Evolutionary conservation across 2,329 filamentous ascomycete species (phyloP).

Genomic region (Fusarium paranaense): DNA sequence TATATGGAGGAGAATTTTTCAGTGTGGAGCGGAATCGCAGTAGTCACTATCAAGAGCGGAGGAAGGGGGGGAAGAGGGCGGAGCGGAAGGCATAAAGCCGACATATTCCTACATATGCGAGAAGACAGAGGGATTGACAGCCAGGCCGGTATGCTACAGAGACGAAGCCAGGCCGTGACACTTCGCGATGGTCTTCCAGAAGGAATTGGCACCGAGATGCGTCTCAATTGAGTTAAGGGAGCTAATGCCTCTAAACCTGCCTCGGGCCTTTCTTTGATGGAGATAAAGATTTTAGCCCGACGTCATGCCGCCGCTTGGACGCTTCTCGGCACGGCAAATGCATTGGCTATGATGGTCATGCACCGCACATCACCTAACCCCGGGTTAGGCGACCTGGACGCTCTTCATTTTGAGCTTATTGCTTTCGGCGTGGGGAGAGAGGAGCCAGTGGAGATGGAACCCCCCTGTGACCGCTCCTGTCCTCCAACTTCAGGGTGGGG

Average conservation of each 20-base stretch:
- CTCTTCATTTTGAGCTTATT: not conserved
- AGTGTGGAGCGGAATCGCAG: slow-evolving; percentile 11
- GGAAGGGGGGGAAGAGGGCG: not conserved
- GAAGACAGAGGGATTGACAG: not conserved
- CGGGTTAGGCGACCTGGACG: not conserved
- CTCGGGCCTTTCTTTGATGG: not conserved
- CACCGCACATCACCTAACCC: not conserved
- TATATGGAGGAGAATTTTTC: slow-evolving; percentile 26
- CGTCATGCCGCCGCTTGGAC: not conserved
- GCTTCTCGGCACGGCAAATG: not conserved
- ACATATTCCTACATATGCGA: not conserved
- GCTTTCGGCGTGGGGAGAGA: not conserved
- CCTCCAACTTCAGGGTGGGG: not conserved
- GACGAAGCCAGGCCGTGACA: not conserved
- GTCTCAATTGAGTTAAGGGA: not conserved
- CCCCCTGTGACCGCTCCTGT: not conserved
- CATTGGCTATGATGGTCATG: not conserved
- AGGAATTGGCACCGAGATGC: not conserved
- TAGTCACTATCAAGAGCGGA: not conserved
- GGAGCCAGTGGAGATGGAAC: not conserved
- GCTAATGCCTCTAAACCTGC: not conserved
- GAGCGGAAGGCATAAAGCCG: not conserved
- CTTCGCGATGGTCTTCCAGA: not conserved
- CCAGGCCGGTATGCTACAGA: not conserved
- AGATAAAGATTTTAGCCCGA: not conserved